Base-by-base conservation (phyloP, 805 yeast genomes). In the Saccharomycopsis capsularis region DNA sequence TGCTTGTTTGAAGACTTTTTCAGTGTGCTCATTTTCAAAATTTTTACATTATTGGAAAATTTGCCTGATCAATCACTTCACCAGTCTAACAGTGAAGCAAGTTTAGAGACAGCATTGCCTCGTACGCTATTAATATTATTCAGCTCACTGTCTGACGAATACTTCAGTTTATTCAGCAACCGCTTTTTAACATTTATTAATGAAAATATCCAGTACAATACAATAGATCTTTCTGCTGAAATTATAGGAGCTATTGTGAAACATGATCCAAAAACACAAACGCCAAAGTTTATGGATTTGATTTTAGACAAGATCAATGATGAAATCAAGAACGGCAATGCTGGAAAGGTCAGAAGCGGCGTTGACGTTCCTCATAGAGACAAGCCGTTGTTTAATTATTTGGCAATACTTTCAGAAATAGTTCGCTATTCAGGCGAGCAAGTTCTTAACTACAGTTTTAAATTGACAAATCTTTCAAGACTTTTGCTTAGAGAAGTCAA, bases 321-420 rank as follows among this genome's bases (percentile, higher is more conserved):
- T 30, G 95, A 91, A 59, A 70, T 91, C 19, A 67, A 68, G 9
- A 86, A 81, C 55, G 85, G 90, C 55, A 84, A 79, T 2, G 97
- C 97, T 0, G 98, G 97, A 2, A 65, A 75, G 1, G 68, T 81
- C 0, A 74, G 96, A 61, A 78, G 71, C 3, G 78, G 82, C 0
- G 68, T 74, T 4, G 90, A 84, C 27, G 70, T 84, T 23, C 70
- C 80, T 24, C 85, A 85, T n/a, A 73, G 89, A 38, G 98, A 93
- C 63, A 82, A 82, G 27, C 76, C 81, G 18, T 65, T 93, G 6
- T 78, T 79, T 27, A 79, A 95, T 78, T 77, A 82, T 59, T 61
- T 86, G 29, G 74, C 81, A 2, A 75, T 88, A 2, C 63, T 90
- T 39, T 79, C 82, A 59, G 90, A 87, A 60, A 69, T 81, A 23